Evolutionary conservation across 2,329 filamentous ascomycete species (phyloP).

Genomic region (Macrophomina tecta): DNA sequence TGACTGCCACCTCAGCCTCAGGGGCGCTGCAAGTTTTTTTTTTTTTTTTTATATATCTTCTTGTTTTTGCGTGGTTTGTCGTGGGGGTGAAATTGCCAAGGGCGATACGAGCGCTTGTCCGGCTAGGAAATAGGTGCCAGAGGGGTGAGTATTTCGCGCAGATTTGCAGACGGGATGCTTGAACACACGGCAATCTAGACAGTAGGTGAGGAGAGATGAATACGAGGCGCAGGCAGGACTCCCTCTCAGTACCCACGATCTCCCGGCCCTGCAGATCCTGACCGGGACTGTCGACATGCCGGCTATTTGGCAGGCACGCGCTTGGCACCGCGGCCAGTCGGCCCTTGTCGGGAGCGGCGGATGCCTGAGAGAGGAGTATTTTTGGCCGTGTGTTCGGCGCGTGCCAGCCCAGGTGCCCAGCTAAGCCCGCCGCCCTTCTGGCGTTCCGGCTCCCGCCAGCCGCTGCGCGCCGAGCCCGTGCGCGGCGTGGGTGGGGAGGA

Average conservation of each 20-base stretch:
- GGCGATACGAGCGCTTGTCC: background rate
- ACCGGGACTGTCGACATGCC: conserved; percentile 20
- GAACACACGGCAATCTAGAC: background rate
- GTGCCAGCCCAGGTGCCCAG: conserved; percentile 17
- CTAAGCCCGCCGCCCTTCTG: background rate
- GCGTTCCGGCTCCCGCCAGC: conserved; percentile 9
- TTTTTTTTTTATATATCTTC: no score
- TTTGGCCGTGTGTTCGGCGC: conserved; percentile 9
- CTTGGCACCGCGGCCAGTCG: conserved; percentile 19
- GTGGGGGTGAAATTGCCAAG: conserved; percentile 6
- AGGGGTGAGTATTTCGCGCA: background rate
- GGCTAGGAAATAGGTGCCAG: background rate
- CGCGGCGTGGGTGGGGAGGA: conserved; percentile 18
- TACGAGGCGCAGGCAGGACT: conserved; percentile 3
- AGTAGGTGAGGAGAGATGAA: background rate
- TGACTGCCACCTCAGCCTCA: background rate
- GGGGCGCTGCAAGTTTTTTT: background rate
- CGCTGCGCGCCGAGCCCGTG: conserved; percentile 16
- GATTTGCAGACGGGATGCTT: conserved; percentile 17
- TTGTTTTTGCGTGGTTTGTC: no score
- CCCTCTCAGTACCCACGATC: conserved; percentile 6
- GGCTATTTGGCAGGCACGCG: conserved; percentile 14
- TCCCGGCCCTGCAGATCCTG: conserved; percentile 25
- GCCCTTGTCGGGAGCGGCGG: conserved; percentile 13
- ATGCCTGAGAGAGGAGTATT: background rate